Evolutionary conservation across 257 asterid species (phyloP).

Genomic region (Verbena officinalis): DNA sequence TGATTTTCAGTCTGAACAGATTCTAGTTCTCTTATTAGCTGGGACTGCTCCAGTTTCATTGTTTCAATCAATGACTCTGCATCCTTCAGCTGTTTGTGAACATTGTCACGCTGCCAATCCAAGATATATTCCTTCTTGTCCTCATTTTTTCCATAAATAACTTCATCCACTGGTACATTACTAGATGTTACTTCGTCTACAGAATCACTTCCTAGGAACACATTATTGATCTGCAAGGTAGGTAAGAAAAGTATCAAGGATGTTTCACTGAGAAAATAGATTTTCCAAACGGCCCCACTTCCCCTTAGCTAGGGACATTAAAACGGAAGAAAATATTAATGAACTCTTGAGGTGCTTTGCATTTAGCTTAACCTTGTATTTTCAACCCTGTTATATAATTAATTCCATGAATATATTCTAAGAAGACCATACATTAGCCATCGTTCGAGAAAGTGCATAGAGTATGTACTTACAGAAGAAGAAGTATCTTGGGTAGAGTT

Average conservation of each 20-base stretch:
- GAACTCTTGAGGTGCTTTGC: slow-evolving; percentile 1
- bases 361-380: slow-evolving; percentile 4
- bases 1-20: slow-evolving; percentile 45
- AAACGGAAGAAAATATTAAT: not conserved
- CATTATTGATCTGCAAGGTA: slow-evolving; percentile 44
- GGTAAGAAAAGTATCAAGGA: not conserved
- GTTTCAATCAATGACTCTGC: slow-evolving; percentile 48
- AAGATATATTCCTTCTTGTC: slow-evolving; percentile 27
- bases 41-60: slow-evolving; percentile 55
- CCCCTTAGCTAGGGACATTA: slow-evolving; percentile 14
- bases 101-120: slow-evolving; percentile 39
- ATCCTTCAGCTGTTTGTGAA: slow-evolving; percentile 53
- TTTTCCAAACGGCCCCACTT: slow-evolving; percentile 1
- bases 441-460: slow-evolving; percentile 13
- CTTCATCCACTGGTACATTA: slow-evolving; percentile 33
- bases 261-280: slow-evolving; percentile 18
- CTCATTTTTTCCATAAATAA: slow-evolving; percentile 28
- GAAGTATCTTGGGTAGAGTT: slow-evolving; percentile 41
- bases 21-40: slow-evolving; percentile 52
- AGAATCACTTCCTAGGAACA: slow-evolving; percentile 36
- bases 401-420: not conserved
- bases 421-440: slow-evolving; percentile 11
- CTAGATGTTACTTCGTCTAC: slow-evolving; percentile 36
- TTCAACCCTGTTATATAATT: slow-evolving; percentile 16
- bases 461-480: slow-evolving; percentile 45